phyloP scores from a whole-genome alignment of 257 asterid genomes.

The Asclepias syriaca region DNA sequence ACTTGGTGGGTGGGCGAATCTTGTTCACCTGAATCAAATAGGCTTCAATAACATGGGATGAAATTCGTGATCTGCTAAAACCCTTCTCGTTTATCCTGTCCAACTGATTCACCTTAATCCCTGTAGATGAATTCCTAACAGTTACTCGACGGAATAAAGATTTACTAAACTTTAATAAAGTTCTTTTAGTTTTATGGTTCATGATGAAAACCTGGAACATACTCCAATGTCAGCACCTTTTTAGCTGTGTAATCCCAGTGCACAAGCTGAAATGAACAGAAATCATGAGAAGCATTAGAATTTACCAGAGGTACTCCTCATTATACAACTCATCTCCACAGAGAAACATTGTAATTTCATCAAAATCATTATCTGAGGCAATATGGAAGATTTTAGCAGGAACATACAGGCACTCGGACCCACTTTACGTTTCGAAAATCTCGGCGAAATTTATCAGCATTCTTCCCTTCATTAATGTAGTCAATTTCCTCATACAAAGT shows the following conservation, averaged over 20 bases:
- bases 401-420: constrained; percentile 99
- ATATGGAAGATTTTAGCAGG: constrained; percentile 21
- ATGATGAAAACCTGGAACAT: constrained; percentile 65
- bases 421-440: constrained; percentile 95
- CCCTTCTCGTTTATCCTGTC: constrained; percentile 67
- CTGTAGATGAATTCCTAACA: constrained; percentile 32
- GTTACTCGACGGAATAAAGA: not conserved
- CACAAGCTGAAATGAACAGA: constrained; percentile 51
- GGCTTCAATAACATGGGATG: constrained; percentile 93
- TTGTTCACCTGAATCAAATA: constrained; percentile 74
- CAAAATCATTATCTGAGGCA: not conserved
- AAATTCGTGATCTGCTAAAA: constrained; percentile 59
- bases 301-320: not conserved
- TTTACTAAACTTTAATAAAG: not conserved
- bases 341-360: not conserved
- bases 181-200: not conserved
- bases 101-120: constrained; percentile 74
- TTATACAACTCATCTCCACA: not conserved
- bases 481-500: constrained; percentile 92
- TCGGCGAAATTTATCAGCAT: constrained; percentile 92
- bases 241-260: constrained; percentile 88
- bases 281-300: constrained; percentile 9
- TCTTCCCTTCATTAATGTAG: constrained; percentile 94
- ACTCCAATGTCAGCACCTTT: constrained; percentile 88
- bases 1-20: not conserved